Conservation (phyloP, 106 monocot genomes). For the Platanthera guangdongensis region DNA sequence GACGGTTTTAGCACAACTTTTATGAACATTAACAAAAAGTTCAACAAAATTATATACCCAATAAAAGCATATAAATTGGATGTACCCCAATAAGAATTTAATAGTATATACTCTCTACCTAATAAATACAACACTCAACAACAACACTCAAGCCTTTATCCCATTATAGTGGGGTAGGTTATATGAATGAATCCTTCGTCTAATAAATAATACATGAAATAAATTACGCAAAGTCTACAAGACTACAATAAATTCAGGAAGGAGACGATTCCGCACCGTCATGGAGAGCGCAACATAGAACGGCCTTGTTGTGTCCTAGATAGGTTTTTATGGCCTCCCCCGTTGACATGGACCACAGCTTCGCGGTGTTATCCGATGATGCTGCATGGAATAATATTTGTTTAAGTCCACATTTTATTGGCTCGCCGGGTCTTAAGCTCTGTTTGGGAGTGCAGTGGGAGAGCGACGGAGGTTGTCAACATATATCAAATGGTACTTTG, state of each 20-base stretch:
- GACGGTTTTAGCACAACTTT: too few relatives aligned
- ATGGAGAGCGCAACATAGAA: slow-evolving; percentile 84
- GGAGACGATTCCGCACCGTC: slow-evolving; percentile 76
- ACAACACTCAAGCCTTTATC: too few relatives aligned
- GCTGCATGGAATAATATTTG: slow-evolving; percentile 33
- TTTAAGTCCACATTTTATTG: not conserved
- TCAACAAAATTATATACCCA: too few relatives aligned
- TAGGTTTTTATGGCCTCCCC: slow-evolving; percentile 82
- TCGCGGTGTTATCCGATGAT: slow-evolving; percentile 84
- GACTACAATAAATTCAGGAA: slow-evolving; percentile 8
- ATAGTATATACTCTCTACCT: not conserved
- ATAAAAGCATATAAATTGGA: too few relatives aligned
- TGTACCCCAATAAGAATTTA: too few relatives aligned
- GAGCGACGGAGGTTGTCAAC: too few relatives aligned
- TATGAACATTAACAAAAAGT: too few relatives aligned
- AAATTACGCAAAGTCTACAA: not conserved
- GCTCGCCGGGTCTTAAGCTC: too few relatives aligned
- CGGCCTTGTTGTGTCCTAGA: slow-evolving; percentile 86
- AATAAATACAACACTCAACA: not conserved
- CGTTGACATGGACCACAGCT: slow-evolving; percentile 67
- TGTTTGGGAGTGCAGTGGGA: too few relatives aligned
- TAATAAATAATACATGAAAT: not conserved
- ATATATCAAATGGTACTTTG: too few relatives aligned
- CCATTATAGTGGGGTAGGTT: too few relatives aligned
- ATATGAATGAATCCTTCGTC: not conserved